Conservation (phyloP, 148 eudicot species). For the Polygonum maritimum region DNA sequence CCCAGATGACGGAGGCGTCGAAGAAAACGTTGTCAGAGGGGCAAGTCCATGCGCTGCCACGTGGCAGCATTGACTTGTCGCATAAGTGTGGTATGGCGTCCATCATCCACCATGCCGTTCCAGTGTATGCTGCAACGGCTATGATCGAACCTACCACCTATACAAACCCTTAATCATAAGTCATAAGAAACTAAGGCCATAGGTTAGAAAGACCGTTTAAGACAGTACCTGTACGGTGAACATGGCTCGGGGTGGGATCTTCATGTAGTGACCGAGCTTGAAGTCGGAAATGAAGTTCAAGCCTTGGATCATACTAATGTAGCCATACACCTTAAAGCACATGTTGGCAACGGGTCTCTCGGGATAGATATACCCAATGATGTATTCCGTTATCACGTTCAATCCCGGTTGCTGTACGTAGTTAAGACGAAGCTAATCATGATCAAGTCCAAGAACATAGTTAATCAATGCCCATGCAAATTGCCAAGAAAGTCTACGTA, state of each 20-base stretch:
- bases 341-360: conserved; percentile 77
- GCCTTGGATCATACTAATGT: conserved; percentile 81
- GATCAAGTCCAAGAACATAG: neutral
- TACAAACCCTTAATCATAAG: neutral
- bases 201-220: too few relatives aligned
- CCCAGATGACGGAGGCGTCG: conserved; percentile 82
- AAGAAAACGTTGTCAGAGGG: conserved; percentile 67
- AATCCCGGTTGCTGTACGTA: conserved; percentile 63
- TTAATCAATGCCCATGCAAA: neutral
- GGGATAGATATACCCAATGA: conserved; percentile 59
- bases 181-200: too few relatives aligned
- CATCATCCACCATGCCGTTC: conserved; percentile 96
- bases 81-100: conserved; percentile 55
- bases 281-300: conserved; percentile 50
- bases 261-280: conserved; percentile 92
- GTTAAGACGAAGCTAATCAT: neutral
- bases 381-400: conserved; percentile 70
- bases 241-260: conserved; percentile 77
- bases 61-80: conserved; percentile 41
- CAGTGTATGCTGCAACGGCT: conserved; percentile 63
- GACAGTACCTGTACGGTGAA: conserved; percentile 66
- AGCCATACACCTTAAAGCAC: conserved; percentile 81
- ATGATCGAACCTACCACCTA: conserved; percentile 53
- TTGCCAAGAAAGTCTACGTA: neutral
- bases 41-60: conserved; percentile 83